A percentile compares a stretch with the other conserved stretches of the same genome.
Conservation (phyloP, 1,284 basidiomycete genomes). For the Cutaneotrichosporon spelunceum region DNA sequence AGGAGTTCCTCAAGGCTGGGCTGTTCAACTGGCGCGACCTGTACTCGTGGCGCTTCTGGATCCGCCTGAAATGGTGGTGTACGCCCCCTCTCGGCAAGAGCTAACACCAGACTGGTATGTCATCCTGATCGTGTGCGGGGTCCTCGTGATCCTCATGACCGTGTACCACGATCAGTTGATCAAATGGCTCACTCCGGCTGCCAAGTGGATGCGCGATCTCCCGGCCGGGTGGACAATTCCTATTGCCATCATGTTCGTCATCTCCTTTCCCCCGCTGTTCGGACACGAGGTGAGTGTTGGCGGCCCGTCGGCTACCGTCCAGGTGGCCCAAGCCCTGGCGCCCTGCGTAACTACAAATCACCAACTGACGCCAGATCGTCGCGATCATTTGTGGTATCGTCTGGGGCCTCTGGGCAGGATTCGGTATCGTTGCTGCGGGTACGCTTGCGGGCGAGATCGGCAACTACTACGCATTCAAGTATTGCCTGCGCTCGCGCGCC, state of each 20-base stretch:
- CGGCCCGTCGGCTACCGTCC: background rate
- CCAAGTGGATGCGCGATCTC: slow-evolving; percentile 61
- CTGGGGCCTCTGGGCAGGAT: slow-evolving; percentile 49
- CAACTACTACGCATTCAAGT: slow-evolving; percentile 50
- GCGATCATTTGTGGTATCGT: slow-evolving; percentile 47
- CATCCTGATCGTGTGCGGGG: slow-evolving; percentile 45
- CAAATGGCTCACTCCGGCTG: slow-evolving; percentile 62
- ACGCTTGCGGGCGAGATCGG: slow-evolving; percentile 47
- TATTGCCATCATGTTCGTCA: slow-evolving; percentile 59
- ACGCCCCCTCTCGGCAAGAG: slow-evolving; percentile 33
- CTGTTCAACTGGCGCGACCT: slow-evolving; percentile 56
- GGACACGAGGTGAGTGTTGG: slow-evolving; percentile 41
- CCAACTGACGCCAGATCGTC: slow-evolving; percentile 36
- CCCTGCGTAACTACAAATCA: background rate
- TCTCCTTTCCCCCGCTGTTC: slow-evolving; percentile 51
- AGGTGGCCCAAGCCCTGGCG: background rate
- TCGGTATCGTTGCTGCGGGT: slow-evolving; percentile 41
- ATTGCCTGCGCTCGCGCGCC: slow-evolving; percentile 59
- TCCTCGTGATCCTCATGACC: slow-evolving; percentile 60
- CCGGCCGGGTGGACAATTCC: slow-evolving; percentile 74
- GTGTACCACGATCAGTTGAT: slow-evolving; percentile 68
- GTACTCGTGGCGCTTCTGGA: slow-evolving; percentile 55
- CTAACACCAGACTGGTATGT: slow-evolving; percentile 57
- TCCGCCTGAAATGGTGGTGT: slow-evolving; percentile 58
- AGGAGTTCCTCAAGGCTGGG: slow-evolving; percentile 46